A percentile compares a stretch with the other conserved stretches of the same genome.
Conservation (phyloP, 192 early-diverging fungal genomes). For the Entomortierella chlamydospora region DNA sequence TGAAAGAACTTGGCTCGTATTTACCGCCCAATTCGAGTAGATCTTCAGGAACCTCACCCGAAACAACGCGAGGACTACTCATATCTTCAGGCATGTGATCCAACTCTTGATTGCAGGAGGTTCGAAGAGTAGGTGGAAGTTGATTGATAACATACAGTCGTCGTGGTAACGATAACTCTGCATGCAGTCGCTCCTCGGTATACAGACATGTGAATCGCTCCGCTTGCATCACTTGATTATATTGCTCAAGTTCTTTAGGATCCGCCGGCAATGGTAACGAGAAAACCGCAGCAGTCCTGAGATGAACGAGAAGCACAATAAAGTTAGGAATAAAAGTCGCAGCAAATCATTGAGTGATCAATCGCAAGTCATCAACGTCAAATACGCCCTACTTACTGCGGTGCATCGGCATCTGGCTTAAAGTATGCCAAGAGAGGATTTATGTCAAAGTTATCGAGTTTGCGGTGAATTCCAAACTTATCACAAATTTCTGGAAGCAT, state of each 20-base stretch:
- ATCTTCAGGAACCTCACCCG: not conserved
- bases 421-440: slow-evolving; percentile 20
- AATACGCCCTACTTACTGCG: slow-evolving; percentile 34
- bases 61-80: not conserved
- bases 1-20: not conserved
- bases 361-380: too few relatives aligned
- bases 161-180: slow-evolving; percentile 22
- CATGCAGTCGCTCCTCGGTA: slow-evolving; percentile 17
- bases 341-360: too few relatives aligned
- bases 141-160: slow-evolving; percentile 10
- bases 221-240: slow-evolving; percentile 9
- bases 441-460: slow-evolving; percentile 32
- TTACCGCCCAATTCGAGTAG: not conserved
- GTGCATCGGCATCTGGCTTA: not conserved
- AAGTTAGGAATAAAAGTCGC: not conserved
- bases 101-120: slow-evolving; percentile 4
- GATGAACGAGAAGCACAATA: not conserved
- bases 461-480: slow-evolving; percentile 23
- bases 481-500: slow-evolving; percentile 11
- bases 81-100: slow-evolving; percentile 12
- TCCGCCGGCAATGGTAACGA: slow-evolving; percentile 1
- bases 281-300: not conserved
- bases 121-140: slow-evolving; percentile 27
- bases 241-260: not conserved
- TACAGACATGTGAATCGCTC: slow-evolving; percentile 16